These are phyloP conservation scores for Podila clonocystis DNA, from an alignment of 192 early-diverging fungal species.

Conservation along the genomic window DNA sequence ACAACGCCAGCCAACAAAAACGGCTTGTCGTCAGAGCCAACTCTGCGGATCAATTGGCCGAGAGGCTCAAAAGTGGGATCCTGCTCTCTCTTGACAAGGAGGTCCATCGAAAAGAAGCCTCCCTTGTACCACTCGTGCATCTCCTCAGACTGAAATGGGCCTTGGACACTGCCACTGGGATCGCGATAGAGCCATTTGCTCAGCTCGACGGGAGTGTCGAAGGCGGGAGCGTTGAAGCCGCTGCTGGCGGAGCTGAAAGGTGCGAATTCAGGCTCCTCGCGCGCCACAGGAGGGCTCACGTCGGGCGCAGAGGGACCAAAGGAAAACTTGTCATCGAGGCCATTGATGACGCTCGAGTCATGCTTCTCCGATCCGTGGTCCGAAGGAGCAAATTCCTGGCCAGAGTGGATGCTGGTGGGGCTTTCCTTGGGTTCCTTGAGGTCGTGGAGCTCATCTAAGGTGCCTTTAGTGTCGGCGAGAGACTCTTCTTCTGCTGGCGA, in stretches of 20 bases:
- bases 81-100: slow-evolving; percentile 86
- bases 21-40: slow-evolving; percentile 73
- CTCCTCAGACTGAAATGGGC: slow-evolving; percentile 83
- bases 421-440: slow-evolving; percentile 2
- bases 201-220: slow-evolving; percentile 32
- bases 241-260: slow-evolving; percentile 5
- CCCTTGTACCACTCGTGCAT: slow-evolving; percentile 97
- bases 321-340: not conserved
- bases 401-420: not conserved
- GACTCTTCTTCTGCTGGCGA: slow-evolving; percentile 28
- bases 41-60: slow-evolving; percentile 68
- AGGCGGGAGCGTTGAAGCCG: not conserved
- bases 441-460: not conserved
- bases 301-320: not conserved
- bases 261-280: slow-evolving; percentile 26
- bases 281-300: not conserved
- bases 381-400: slow-evolving; percentile 10
- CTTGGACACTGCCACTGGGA: slow-evolving; percentile 86
- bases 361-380: slow-evolving; percentile 19
- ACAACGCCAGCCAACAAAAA: slow-evolving; percentile 61
- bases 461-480: not conserved
- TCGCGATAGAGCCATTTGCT: slow-evolving; percentile 87
- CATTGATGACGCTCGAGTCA: slow-evolving; percentile 8
- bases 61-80: slow-evolving; percentile 85
- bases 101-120: slow-evolving; percentile 83